Evolutionary conservation across 805 yeast genomes (phyloP).

Genomic region (Saccharomycopsis schoenii): DNA sequence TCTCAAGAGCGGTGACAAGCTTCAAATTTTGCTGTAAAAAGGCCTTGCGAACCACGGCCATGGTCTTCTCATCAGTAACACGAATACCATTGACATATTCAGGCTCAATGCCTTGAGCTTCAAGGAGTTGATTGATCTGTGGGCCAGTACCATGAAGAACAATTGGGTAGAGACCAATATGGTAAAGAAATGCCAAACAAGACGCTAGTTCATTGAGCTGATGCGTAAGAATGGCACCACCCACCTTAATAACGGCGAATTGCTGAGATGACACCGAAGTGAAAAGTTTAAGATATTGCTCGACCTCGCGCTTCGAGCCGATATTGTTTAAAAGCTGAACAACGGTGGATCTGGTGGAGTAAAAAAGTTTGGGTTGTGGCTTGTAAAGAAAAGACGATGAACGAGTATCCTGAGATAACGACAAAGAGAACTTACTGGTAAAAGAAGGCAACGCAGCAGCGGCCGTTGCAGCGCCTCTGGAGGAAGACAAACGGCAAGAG

Average conservation of each 20-base stretch:
- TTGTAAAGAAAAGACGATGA: background rate
- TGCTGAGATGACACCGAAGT: conserved; percentile 95
- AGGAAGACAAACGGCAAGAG: background rate
- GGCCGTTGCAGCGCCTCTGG: background rate
- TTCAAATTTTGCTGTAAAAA: conserved; percentile 92
- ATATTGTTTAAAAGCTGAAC: conserved; percentile 91
- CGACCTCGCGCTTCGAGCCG: conserved; percentile 96
- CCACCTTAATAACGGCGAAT: conserved; percentile 96
- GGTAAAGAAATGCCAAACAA: conserved; percentile 90
- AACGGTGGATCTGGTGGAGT: conserved; percentile 87
- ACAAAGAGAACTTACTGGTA: background rate
- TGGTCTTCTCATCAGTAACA: conserved; percentile 87
- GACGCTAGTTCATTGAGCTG: conserved; percentile 90
- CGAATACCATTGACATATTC: conserved; percentile 94
- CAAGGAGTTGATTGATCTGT: conserved; percentile 89
- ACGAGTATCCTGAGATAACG: background rate
- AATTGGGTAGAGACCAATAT: conserved; percentile 94
- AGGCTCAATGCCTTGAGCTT: conserved; percentile 91
- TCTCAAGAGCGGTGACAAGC: conserved; percentile 90
- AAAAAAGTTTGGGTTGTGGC: conserved; percentile 13
- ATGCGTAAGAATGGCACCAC: conserved; percentile 97
- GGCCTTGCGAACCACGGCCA: conserved; percentile 92
- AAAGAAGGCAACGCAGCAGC: background rate
- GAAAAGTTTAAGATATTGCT: conserved; percentile 92
- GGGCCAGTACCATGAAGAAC: conserved; percentile 99